Evolutionary conservation across 345 rosid genomes (phyloP).

Genomic region (Erodium maritimum): DNA sequence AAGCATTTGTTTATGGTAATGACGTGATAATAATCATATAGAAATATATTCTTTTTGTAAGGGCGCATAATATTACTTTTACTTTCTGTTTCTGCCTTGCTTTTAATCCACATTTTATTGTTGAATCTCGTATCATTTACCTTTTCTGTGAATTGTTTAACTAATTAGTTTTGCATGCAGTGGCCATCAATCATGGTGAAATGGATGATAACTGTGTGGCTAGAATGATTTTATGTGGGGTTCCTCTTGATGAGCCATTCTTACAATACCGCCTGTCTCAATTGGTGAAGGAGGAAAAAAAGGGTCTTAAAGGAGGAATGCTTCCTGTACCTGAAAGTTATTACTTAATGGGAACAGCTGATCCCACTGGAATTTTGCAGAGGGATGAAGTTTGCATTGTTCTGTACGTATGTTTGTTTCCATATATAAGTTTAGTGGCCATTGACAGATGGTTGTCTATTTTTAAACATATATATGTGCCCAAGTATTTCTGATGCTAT

Average conservation of each 20-base stretch:
- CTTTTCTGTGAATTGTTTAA: conserved; percentile 1
- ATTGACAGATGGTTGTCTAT: no score
- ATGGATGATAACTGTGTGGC: conserved; percentile 34
- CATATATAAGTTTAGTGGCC: background rate
- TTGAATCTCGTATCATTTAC: no score
- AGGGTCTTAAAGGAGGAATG: conserved; percentile 41
- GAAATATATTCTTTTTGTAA: no score
- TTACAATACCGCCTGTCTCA: conserved; percentile 30
- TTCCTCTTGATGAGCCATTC: conserved; percentile 57
- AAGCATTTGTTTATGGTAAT: background rate
- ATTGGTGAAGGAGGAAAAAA: conserved; percentile 33
- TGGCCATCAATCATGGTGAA: conserved; percentile 31
- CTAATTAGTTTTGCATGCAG: conserved; percentile 22
- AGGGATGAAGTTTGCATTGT: conserved; percentile 68
- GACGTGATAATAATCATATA: background rate
- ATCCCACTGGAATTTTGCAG: conserved; percentile 58
- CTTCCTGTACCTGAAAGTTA: conserved; percentile 55
- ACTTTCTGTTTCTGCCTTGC: no score
- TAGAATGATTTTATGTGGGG: conserved; percentile 54
- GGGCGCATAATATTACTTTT: no score
- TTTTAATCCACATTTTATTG: no score
- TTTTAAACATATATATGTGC: background rate
- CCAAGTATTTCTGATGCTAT: no score
- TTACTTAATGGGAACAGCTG: conserved; percentile 79
- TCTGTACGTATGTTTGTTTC: conserved; percentile 36